phyloP scores from a whole-genome alignment of 164 flowering plant species.

The Vitis cinerea region DNA sequence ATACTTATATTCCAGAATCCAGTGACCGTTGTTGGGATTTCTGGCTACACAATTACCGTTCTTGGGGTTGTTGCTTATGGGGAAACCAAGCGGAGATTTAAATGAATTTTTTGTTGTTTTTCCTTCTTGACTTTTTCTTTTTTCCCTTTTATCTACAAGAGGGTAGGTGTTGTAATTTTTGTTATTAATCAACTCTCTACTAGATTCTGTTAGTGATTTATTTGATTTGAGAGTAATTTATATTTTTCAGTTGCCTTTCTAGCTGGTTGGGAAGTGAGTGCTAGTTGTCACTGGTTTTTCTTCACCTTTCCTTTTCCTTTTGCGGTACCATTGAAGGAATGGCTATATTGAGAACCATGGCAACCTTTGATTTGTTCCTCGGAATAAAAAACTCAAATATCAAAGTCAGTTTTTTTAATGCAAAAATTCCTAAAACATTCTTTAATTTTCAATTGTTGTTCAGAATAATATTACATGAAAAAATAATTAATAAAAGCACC shows the following conservation, averaged over 20 bases:
- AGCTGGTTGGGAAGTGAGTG: background rate
- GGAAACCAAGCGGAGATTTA: slow-evolving; percentile 76
- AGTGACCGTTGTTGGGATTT: slow-evolving; percentile 77
- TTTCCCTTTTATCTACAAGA: background rate
- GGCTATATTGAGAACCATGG: too few species aligned
- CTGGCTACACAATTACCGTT: slow-evolving; percentile 81
- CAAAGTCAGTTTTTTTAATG: too few species aligned
- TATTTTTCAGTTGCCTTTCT: background rate
- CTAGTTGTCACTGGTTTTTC: too few species aligned
- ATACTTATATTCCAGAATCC: slow-evolving; percentile 82
- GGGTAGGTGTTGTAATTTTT: background rate
- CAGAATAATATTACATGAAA: too few species aligned
- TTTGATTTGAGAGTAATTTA: background rate
- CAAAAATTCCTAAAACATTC: too few species aligned
- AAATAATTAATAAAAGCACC: too few species aligned
- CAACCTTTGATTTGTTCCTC: too few species aligned
- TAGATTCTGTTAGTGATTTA: slow-evolving; percentile 7
- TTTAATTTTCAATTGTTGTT: too few species aligned
- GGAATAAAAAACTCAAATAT: too few species aligned
- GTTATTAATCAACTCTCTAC: background rate
- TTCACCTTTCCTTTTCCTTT: too few species aligned
- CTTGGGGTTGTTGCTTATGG: slow-evolving; percentile 87
- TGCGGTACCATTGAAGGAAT: too few species aligned
- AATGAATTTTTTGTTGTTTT: slow-evolving; percentile 24
- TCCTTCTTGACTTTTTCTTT: background rate